These are phyloP conservation scores for Pulveroboletus ravenelii DNA, from an alignment of 768 basidiomycete genomes.

Conservation along the genomic window DNA sequence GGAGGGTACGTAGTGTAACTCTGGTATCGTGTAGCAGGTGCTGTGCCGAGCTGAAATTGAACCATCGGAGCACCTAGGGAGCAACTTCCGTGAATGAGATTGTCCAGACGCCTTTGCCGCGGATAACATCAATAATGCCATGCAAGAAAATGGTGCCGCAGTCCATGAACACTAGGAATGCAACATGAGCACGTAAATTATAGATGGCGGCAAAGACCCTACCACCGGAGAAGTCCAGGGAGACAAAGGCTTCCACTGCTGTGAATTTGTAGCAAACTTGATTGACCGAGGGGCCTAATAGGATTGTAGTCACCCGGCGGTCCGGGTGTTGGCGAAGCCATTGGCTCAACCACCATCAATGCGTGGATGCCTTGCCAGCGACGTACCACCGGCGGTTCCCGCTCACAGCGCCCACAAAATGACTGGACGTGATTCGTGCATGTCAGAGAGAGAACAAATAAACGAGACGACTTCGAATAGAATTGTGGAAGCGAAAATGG, in stretches of 20 bases:
- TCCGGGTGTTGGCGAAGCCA: neutral
- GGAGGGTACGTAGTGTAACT: constrained; percentile 2
- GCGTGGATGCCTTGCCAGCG: constrained; percentile 4
- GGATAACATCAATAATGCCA: constrained; percentile 19
- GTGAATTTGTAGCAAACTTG: constrained; percentile 18
- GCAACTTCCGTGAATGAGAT: constrained; percentile 20
- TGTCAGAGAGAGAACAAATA: neutral
- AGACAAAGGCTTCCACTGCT: constrained; percentile 18
- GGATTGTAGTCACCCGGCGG: neutral
- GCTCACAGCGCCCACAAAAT: constrained; percentile 24
- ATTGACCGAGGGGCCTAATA: constrained; percentile 8
- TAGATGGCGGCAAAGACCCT: neutral
- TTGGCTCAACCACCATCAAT: constrained; percentile 6
- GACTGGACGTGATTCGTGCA: constrained; percentile 7
- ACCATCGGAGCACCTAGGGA: neutral
- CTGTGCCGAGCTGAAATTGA: constrained; percentile 8
- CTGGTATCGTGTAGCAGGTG: constrained; percentile 5
- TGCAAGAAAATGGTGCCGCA: constrained; percentile 18
- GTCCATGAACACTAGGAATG: constrained; percentile 22
- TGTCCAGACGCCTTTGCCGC: constrained; percentile 23
- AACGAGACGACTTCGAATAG: constrained; percentile 15
- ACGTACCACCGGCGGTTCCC: constrained; percentile 12
- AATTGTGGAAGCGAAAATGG: constrained; percentile 19
- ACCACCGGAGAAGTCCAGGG: constrained; percentile 25
- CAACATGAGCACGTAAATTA: neutral